Evolutionary conservation across 495 filamentous ascomycete species (phyloP), one percentile per base, ranked within the genome.

Genomic region (Margaritispora aquatica): DNA sequence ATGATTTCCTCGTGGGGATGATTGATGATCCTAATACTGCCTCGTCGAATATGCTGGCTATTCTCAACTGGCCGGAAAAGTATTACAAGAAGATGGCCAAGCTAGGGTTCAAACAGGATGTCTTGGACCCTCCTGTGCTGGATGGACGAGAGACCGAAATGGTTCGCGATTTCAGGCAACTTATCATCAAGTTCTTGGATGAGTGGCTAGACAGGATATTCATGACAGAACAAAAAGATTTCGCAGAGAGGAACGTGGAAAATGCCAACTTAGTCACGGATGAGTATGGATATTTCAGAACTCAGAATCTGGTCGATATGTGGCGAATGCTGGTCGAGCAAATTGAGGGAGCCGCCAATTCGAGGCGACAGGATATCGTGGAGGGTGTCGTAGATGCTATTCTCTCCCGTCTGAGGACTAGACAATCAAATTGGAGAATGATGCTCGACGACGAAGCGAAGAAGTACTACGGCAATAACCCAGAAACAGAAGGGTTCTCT

Each of bases 251-350:
- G 24, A 85, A 81, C 55, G 82, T 88, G 24, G 86, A 90, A 58
- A 31, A 31, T 41, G 78, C 79, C 17, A 44, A 44, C 38, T 78
- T 96, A 53, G 91, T 96, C 66, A 87, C 83, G 57, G 90, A 95
- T 70, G 84, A 90, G 60, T 87, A 93, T 66, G 89, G 88, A 55
- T 87, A 85, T 65, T 92, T 96, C 79, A 88, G 90, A 23, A 97
- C 90, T 38, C 88, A 88, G 71, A 94, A 89, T 26, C 75, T 96
- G 56, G 87, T 88, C 58, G 91, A 96, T 64, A 88, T 97, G 85
- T 99, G 95, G 90, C 86, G 89, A 46, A 97, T 99, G 94, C 77
- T 99, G 50, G 83, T 89, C 51, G 92, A 97, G 68, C 92, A 99
- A 69, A 77, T 95, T 36, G 78, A 85, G 49, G 90, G 88, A 3